Base-by-base conservation (phyloP, 2,329 filamentous ascomycete species). In the Pseudocercospora macadamiae region DNA sequence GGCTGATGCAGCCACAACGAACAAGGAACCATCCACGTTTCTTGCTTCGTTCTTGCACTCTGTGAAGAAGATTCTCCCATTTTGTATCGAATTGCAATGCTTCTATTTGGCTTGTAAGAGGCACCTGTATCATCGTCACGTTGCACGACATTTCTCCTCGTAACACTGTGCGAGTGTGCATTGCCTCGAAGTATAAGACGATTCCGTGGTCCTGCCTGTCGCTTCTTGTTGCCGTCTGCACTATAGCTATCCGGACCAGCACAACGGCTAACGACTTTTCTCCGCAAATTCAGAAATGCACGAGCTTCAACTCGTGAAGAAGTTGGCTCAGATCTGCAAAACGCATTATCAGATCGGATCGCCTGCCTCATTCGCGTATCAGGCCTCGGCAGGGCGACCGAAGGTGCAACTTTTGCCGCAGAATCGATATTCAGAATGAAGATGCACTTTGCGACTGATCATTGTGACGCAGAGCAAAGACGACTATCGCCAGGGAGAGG, bases 321-420 rank as follows among this genome's bases (percentile, higher is more conserved):
- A 18, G 37, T 21, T 42, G 37, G 19, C 37, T 42, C 23, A 49
- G 21, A 49, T 49, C 45, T 30, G 45, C 45, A 32, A 4, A 28
- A 5, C 30, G 45, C 45, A 49, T 49, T 28, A 49, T 49, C 45
- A 28, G 45, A 30, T 49, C 23, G 45, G 45, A 28, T 49, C 25
- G 45, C 25, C 45, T 3, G n/a, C 9, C 18, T 21, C n/a, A 18
- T 4, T 42, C 10, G 18, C 37, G n/a, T 42, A 18, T 19, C 5
- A 42, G n/a, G 10, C 37, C n/a, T 12, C 12, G 14, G 32, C 16
- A 12, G 16, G 16, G 37, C 37, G n/a, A 18, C 37, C 9, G 37
- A 18, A 12, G 4, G 32, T 36, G 32, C 32, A 36, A 36, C 3
- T 36, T 36, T 3, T 36, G 32, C 32, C 32, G 32, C n/a, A n/a